Percentiles rank a stretch among this genome's conserved stretches.
These are phyloP conservation scores for Candida ortonii DNA, from an alignment of 805 yeast species.

Conservation along the genomic window DNA sequence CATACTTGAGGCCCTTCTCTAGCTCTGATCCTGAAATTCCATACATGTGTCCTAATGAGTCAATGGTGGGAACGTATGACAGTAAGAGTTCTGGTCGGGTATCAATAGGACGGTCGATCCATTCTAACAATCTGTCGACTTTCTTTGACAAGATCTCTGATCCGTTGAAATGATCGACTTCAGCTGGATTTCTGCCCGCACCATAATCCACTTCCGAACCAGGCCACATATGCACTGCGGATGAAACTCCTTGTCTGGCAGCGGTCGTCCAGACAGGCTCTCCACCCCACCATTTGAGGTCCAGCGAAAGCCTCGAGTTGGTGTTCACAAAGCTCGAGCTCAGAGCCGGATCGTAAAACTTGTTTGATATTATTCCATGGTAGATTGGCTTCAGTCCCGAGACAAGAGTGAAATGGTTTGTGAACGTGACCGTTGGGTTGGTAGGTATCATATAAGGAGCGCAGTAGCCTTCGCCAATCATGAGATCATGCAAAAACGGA, in stretches of 20 bases:
- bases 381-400: constrained; percentile 82
- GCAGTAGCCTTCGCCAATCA: constrained; percentile 52
- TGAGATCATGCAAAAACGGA: constrained; percentile 64
- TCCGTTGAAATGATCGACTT: constrained; percentile 63
- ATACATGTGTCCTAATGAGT: constrained; percentile 67
- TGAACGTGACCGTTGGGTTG: constrained; percentile 86
- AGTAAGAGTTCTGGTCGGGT: constrained; percentile 73
- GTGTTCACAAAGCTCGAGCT: constrained; percentile 62
- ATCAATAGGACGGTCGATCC: constrained; percentile 60
- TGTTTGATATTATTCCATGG: constrained; percentile 86
- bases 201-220: constrained; percentile 74
- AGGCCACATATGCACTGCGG: constrained; percentile 97
- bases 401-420: constrained; percentile 87
- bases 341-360: constrained; percentile 62
- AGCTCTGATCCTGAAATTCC: constrained; percentile 67
- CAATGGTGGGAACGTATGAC: constrained; percentile 78
- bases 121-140: constrained; percentile 52
- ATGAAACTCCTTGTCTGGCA: constrained; percentile 50
- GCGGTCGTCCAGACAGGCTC: constrained; percentile 89
- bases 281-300: constrained; percentile 80
- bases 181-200: constrained; percentile 43
- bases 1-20: constrained; percentile 51
- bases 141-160: constrained; percentile 59
- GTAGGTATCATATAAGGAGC: constrained; percentile 86
- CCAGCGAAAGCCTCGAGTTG: constrained; percentile 48